Evolutionary conservation across 495 filamentous ascomycete genomes (phyloP).

Genomic region (Trichoderma parareesei): DNA sequence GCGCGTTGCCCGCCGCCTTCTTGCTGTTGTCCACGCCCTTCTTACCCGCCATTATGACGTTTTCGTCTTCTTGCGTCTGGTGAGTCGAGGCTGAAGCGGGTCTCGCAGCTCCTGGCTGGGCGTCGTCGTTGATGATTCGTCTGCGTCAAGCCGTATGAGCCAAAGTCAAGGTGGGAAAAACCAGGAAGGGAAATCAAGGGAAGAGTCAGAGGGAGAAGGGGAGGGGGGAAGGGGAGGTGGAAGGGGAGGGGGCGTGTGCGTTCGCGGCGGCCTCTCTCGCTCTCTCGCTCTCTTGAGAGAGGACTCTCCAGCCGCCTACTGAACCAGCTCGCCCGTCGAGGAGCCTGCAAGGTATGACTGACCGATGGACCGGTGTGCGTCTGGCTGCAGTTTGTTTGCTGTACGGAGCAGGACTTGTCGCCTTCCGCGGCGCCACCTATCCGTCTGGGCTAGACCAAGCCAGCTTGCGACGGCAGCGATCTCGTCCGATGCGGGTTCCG

Average conservation of each 20-base stretch:
- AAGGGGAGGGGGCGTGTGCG: constrained; percentile 8
- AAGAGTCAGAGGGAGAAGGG: background rate
- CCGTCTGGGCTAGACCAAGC: background rate
- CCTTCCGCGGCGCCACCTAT: background rate
- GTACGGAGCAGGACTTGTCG: background rate
- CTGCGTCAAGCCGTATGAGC: background rate
- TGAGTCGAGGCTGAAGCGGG: background rate
- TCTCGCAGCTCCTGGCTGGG: background rate
- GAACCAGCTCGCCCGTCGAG: background rate
- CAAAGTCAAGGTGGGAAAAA: background rate
- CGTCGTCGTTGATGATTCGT: background rate
- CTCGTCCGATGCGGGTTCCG: background rate
- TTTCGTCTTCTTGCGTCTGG: background rate
- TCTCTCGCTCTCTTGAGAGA: too few species aligned
- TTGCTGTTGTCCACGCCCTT: constrained; percentile 71
- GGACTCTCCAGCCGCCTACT: background rate
- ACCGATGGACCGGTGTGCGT: constrained; percentile 1
- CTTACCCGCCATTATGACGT: constrained; percentile 45
- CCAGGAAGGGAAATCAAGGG: background rate
- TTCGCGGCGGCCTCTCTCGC: background rate
- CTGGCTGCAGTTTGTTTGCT: constrained; percentile 6
- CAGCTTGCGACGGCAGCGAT: background rate
- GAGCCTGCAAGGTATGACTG: constrained; percentile 6
- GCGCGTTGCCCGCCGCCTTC: constrained; percentile 82
- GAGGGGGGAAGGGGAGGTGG: background rate